These are phyloP conservation scores for Annona cherimola DNA, from an alignment of 164 flowering plant genomes.

Conservation along the genomic window DNA sequence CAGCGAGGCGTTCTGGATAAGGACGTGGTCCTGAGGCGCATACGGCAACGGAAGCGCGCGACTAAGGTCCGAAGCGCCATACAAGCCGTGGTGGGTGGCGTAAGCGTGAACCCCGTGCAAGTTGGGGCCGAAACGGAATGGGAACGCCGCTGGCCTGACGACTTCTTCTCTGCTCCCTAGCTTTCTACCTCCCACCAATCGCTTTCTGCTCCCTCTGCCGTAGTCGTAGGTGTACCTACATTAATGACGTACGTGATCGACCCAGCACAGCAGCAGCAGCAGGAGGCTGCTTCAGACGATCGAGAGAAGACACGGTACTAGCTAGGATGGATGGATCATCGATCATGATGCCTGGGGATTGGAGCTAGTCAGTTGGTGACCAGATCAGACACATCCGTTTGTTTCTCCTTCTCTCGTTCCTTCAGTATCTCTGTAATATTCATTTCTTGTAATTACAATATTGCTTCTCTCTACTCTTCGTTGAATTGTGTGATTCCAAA, in stretches of 20 bases:
- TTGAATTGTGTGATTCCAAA: no score
- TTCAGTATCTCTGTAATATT: no score
- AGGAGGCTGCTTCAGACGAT: no score
- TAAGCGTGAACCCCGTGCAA: neutral
- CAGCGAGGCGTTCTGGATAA: conserved; percentile 30
- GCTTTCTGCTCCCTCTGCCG: neutral
- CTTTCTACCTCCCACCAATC: neutral
- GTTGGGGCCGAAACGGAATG: neutral
- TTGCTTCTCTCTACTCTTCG: no score
- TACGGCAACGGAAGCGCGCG: conserved; percentile 46
- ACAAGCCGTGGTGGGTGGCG: conserved; percentile 11
- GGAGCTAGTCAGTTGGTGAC: no score
- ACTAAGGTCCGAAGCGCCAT: conserved; percentile 28
- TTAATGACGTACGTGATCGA: neutral
- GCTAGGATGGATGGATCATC: no score
- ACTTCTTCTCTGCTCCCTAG: conserved; percentile 31
- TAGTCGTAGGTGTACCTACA: neutral
- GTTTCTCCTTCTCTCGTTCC: no score
- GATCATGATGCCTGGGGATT: no score
- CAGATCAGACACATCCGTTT: no score
- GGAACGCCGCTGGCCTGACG: conserved; percentile 34
- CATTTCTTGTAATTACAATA: no score
- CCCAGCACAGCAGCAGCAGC: no score
- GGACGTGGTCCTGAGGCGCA: conserved; percentile 52
- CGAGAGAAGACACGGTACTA: no score